Conservation (phyloP, 768 basidiomycete genomes). For the Termitomyces sp. region DNA sequence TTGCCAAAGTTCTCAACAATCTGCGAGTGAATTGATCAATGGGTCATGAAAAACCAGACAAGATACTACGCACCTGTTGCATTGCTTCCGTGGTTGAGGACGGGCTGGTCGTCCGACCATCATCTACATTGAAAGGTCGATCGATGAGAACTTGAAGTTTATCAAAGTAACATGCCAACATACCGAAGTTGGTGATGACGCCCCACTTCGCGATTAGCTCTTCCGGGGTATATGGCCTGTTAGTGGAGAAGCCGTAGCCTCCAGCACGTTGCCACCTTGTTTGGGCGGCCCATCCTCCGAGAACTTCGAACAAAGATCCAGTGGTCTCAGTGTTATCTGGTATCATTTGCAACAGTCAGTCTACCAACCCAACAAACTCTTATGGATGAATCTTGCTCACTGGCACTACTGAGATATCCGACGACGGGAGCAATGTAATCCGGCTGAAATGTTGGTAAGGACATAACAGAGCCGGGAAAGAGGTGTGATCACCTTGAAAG, state of each 20-base stretch:
- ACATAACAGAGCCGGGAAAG: neutral
- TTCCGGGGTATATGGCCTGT: conserved; percentile 74
- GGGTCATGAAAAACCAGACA: neutral
- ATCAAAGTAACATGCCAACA: conserved; percentile 20
- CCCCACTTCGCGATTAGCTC: conserved; percentile 78
- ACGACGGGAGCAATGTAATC: conserved; percentile 92
- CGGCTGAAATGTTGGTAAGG: conserved; percentile 43
- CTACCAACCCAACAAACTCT: neutral
- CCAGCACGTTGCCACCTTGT: conserved; percentile 91
- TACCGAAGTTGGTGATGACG: conserved; percentile 81
- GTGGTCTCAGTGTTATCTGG: conserved; percentile 69
- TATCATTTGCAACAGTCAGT: neutral
- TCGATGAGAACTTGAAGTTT: neutral
- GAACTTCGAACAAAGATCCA: conserved; percentile 80
- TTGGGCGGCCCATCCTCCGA: conserved; percentile 90
- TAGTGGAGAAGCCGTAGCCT: conserved; percentile 84
- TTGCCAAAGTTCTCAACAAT: conserved; percentile 52
- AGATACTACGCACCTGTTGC: conserved; percentile 51
- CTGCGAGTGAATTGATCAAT: conserved; percentile 19
- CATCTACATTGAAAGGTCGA: conserved; percentile 41
- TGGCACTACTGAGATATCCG: conserved; percentile 82
- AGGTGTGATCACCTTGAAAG: conserved; percentile 63
- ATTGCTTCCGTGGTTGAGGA: conserved; percentile 70
- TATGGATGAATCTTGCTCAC: conserved; percentile 23
- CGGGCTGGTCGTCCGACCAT: conserved; percentile 83